Base-by-base conservation (phyloP, 306 rosid species). In the Pyrus communis region DNA sequence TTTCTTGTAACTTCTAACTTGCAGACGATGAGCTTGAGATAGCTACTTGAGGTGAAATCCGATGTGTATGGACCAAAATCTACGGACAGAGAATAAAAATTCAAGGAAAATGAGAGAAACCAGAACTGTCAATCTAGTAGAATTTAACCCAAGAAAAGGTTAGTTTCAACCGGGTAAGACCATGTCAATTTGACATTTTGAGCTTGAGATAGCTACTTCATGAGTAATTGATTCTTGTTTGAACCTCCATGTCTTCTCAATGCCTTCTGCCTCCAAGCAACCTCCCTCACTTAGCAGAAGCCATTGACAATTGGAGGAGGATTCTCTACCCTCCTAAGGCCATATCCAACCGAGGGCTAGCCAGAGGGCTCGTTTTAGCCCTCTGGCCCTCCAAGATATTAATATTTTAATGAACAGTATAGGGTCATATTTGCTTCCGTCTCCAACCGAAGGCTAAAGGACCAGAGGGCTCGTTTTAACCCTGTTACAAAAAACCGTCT, bases 281-380 rank as follows among this genome's bases (percentile, higher is more conserved):
- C 97, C 97, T 60, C 86, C 93, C 77, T 88, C 95, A 38, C 87
- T 86, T 25, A 97, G 98, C 90, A 80, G 85, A 76, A 92, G 90
- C 95, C 96, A 94, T 97, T 94, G 80, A 79, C 70, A 58, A 15
- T 58, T 58, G 27, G 27, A 25, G 27, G 27, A 25, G 27, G 27
- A 25, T 25, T 25, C 27, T 25, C 27, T 25, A 1, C 1, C 27
- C 27, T 25, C 1, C 27, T 25, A n/a, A n/a, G n/a, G n/a, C n/a
- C n/a, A n/a, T n/a, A n/a, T n/a, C n/a, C n/a, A n/a, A n/a, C n/a
- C n/a, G n/a, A n/a, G n/a, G n/a, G n/a, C n/a, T n/a, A n/a, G n/a
- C n/a, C n/a, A n/a, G n/a, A n/a, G n/a, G n/a, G n/a, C n/a, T n/a
- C n/a, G n/a, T n/a, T n/a, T n/a, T n/a, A n/a, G n/a, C n/a, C n/a